Evolutionary conservation across 2,329 filamentous ascomycete species (phyloP).

Genomic region (Cladosporium halotolerans): DNA sequence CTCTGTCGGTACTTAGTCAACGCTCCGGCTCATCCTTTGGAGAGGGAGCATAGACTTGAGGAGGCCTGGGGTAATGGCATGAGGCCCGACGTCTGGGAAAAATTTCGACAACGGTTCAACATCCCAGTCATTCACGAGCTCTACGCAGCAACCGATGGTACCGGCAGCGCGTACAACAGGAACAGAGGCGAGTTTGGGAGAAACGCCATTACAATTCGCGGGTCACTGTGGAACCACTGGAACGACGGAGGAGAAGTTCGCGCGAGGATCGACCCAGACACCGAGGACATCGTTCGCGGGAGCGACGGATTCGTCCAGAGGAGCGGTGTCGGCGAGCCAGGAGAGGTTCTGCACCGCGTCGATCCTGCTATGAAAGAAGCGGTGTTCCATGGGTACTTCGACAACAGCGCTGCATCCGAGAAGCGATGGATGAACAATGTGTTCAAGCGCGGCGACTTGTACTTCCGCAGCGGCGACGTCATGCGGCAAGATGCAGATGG

Average conservation of each 20-base stretch:
- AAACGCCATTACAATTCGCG: constrained; percentile 22
- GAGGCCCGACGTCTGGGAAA: constrained; percentile 75
- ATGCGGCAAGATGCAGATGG: constrained; percentile 64
- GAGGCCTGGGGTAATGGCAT: constrained; percentile 76
- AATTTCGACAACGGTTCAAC: constrained; percentile 64
- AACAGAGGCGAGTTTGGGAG: constrained; percentile 25
- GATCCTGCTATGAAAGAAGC: constrained; percentile 55
- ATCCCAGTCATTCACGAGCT: constrained; percentile 30
- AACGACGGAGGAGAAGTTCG: constrained; percentile 42
- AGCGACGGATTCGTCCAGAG: constrained; percentile 60
- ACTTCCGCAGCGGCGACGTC: constrained; percentile 76
- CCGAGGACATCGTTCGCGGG: constrained; percentile 60
- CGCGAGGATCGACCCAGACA: constrained; percentile 62
- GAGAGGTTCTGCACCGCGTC: constrained; percentile 67
- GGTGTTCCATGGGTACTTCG: constrained; percentile 76
- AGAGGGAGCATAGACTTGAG: constrained; percentile 63
- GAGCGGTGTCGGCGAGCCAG: constrained; percentile 57
- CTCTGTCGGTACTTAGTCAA: constrained; percentile 74
- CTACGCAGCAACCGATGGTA: constrained; percentile 32
- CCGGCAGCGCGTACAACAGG: constrained; percentile 23
- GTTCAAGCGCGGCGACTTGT: constrained; percentile 69
- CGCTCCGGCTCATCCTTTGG: constrained; percentile 57
- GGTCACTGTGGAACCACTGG: constrained; percentile 21
- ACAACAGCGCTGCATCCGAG: constrained; percentile 61
- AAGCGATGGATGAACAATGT: constrained; percentile 69